Conservation (phyloP, 495 filamentous ascomycete species). For the Penicillium parvum region DNA sequence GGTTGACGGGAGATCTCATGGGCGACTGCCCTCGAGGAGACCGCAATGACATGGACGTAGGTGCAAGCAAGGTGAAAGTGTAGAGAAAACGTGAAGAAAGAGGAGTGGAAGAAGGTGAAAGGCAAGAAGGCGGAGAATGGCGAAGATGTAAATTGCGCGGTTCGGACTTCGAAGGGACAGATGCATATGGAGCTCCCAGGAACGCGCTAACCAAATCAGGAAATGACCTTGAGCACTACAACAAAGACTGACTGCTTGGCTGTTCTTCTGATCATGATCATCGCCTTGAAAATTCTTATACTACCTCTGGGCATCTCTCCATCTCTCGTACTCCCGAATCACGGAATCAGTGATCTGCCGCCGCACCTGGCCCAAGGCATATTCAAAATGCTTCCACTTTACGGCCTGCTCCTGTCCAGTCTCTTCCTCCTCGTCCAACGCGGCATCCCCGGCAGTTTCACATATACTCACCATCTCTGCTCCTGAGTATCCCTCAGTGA, state of each 20-base stretch:
- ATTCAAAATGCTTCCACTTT: conserved; percentile 57
- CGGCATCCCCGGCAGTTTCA: conserved; percentile 57
- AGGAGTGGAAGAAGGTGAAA: no score
- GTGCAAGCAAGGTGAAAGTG: neutral
- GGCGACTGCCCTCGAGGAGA: conserved; percentile 24
- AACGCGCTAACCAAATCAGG: conserved; percentile 15
- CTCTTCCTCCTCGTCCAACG: conserved; percentile 51
- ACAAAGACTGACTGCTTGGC: neutral
- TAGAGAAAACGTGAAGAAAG: no score
- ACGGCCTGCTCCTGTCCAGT: conserved; percentile 47
- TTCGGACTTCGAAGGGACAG: neutral
- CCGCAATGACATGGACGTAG: conserved; percentile 20
- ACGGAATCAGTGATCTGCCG: conserved; percentile 66
- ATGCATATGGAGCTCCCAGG: neutral
- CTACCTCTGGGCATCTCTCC: conserved; percentile 49
- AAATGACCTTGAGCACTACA: conserved; percentile 13
- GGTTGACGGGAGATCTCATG: conserved; percentile 14
- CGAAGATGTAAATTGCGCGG: conserved; percentile 1
- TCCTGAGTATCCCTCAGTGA: conserved; percentile 78
- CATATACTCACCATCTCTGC: conserved; percentile 86
- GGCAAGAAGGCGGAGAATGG: no score
- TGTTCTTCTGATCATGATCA: no score
- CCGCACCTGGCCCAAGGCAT: conserved; percentile 57
- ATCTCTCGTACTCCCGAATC: conserved; percentile 61
- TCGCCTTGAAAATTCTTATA: no score